Base-by-base conservation (phyloP, 1,284 basidiomycete genomes). In the Schizopora paradoxa region DNA sequence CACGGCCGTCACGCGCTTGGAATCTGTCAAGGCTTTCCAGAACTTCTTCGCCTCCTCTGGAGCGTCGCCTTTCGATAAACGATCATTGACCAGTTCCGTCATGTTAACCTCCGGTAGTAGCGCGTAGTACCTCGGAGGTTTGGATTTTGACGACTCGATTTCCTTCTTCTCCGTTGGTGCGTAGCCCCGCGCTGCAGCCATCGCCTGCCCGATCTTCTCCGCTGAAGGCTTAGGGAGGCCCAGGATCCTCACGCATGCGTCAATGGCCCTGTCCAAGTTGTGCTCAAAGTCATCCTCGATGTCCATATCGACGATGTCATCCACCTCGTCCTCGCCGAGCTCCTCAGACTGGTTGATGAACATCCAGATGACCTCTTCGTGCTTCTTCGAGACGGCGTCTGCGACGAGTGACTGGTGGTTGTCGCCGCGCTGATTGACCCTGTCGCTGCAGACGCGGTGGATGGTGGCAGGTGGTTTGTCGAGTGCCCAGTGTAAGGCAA, bases 341-440 rank as follows among this genome's bases (percentile, higher is more conserved):
- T 81, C 75, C 54, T 93, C 78, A 1, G 74, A 68, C 2, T 72
- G 61, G 26, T 70, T 71, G 43, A 98, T 66, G 66, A 96, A 98
- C 61, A 71, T 72, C 77, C 85, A 83, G 21, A 99, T 67, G 7
- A 95, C 78, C 1, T 77, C 70, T 62, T 97, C 93, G 64, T 98
- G 89, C 14, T 68, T 60, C 49, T 75, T 76, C 5, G 54, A 51
- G 4, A 43, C 45, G 1, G 53, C 49, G 57, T 90, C 81, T 0
- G 84, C 79, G 32, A 73, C 74, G 0, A 97, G 75, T 0, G 77
- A 76, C 59, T 95, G 93, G 66, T 97, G 93, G 51, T 86, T 87
- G 5, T 80, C 76, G 0, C 92, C 94, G 3, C 93, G 84, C 14
- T 54, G 52, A 5, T 77, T 58, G 37, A 97, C 73, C 13, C 92